Evolutionary conservation across 495 filamentous ascomycete species (phyloP).

Genomic region (Copromyces sp.): DNA sequence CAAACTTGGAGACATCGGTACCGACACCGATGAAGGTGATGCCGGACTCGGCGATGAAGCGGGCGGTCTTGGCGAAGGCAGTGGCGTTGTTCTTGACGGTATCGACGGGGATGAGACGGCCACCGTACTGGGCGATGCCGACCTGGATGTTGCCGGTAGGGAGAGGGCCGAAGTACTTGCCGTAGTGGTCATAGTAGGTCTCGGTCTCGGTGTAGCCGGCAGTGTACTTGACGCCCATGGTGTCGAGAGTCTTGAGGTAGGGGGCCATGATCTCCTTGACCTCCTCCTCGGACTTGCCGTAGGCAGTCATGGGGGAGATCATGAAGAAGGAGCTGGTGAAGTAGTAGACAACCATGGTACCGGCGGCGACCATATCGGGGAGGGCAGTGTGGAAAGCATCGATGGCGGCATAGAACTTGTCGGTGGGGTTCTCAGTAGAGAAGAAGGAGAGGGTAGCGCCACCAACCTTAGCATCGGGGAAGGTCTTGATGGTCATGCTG

Average conservation of each 20-base stretch:
- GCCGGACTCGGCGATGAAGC: slow-evolving; percentile 30
- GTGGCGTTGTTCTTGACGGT: slow-evolving; percentile 28
- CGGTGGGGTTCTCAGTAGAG: slow-evolving; percentile 20
- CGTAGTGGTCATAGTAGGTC: slow-evolving; percentile 38
- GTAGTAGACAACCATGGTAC: slow-evolving; percentile 33
- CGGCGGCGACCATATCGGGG: slow-evolving; percentile 15
- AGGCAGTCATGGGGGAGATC: slow-evolving; percentile 33
- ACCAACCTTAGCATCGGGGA: slow-evolving; percentile 25
- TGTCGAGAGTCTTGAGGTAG: slow-evolving; percentile 20
- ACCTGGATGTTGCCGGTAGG: slow-evolving; percentile 33
- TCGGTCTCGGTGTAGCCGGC: slow-evolving; percentile 21
- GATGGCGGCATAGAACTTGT: slow-evolving; percentile 32
- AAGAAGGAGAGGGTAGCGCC: slow-evolving; percentile 24
- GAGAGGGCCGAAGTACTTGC: slow-evolving; percentile 32
- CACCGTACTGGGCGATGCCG: slow-evolving; percentile 44
- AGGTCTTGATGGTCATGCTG: slow-evolving; percentile 32
- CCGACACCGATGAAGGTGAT: slow-evolving; percentile 28
- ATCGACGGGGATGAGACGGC: slow-evolving; percentile 48
- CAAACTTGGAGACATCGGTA: slow-evolving; percentile 21
- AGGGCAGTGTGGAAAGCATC: slow-evolving; percentile 19
- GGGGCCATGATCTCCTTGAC: slow-evolving; percentile 26
- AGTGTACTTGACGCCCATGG: slow-evolving; percentile 21
- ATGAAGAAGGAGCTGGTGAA: slow-evolving; percentile 38
- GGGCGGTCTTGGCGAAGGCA: slow-evolving; percentile 28
- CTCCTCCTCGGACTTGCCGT: slow-evolving; percentile 24